Conservation (phyloP, 1,284 basidiomycete species). For the Salmacisia buchloeana region DNA sequence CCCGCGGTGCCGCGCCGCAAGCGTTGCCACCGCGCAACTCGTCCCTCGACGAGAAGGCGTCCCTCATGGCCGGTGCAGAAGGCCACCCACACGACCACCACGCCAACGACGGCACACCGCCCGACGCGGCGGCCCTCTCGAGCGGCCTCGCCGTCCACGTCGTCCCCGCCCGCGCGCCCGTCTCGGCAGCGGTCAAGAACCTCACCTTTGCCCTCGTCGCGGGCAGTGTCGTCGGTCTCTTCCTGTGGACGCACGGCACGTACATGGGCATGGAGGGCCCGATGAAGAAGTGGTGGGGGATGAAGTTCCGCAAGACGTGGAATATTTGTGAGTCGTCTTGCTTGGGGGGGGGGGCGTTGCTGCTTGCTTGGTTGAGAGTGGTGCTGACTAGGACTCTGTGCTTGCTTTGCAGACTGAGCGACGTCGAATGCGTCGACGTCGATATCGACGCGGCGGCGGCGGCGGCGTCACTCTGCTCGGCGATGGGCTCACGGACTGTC, state of each 20-base stretch:
- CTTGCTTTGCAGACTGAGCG: too few species aligned
- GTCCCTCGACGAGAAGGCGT: neutral
- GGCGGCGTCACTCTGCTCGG: too few species aligned
- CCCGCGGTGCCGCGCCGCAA: neutral
- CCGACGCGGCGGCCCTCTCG: too few species aligned
- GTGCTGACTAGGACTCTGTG: too few species aligned
- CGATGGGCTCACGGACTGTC: too few species aligned
- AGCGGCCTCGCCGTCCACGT: conserved; percentile 6
- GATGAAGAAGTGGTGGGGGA: conserved; percentile 54
- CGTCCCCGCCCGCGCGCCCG: conserved; percentile 15
- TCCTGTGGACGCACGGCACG: conserved; percentile 89
- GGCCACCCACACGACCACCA: neutral
- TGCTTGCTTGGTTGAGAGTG: too few species aligned
- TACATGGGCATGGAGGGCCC: conserved; percentile 84
- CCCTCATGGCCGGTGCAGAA: conserved; percentile 7
- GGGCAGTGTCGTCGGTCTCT: conserved; percentile 65
- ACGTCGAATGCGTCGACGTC: too few species aligned
- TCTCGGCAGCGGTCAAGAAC: conserved; percentile 63
- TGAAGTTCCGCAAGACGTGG: conserved; percentile 48
- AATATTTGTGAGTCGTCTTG: conserved; percentile 40
- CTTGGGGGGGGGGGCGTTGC: too few species aligned
- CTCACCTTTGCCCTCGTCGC: conserved; percentile 66
- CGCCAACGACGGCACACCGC: neutral
- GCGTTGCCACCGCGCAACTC: neutral
- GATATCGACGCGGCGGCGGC: too few species aligned